phyloP scores from a whole-genome alignment of 208 protist species.

The Phytomonas francai region DNA sequence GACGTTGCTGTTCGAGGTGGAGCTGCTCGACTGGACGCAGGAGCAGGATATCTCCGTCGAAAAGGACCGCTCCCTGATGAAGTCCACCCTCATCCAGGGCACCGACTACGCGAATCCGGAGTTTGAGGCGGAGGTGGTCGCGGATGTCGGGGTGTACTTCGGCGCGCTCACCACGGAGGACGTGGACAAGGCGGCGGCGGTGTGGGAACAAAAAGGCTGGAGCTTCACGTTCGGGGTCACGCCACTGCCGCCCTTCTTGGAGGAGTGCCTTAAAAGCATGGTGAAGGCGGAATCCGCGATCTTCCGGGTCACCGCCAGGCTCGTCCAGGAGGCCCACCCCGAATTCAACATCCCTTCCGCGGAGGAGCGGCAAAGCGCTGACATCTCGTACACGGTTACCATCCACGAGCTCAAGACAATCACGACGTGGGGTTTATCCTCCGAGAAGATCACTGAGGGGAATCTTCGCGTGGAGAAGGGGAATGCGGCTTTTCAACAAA shows the following conservation, averaged over 20 bases:
- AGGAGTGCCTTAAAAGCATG: conserved; percentile 71
- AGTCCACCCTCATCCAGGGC: conserved; percentile 55
- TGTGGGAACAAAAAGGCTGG: conserved; percentile 46
- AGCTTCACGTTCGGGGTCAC: conserved; percentile 49
- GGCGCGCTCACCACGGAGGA: conserved; percentile 33
- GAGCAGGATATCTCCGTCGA: conserved; percentile 62
- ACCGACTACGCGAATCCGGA: conserved; percentile 70
- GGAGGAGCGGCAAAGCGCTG: conserved; percentile 12
- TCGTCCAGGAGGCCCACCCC: conserved; percentile 30
- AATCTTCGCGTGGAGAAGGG: conserved; percentile 65
- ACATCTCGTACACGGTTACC: conserved; percentile 64
- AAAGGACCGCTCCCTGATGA: conserved; percentile 81
- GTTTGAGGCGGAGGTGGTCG: conserved; percentile 61
- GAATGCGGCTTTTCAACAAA: conserved; percentile 72
- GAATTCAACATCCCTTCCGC: conserved; percentile 47
- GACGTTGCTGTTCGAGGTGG: conserved; percentile 89
- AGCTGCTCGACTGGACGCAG: conserved; percentile 76
- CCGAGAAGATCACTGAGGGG: conserved; percentile 58
- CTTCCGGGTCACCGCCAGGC: conserved; percentile 42
- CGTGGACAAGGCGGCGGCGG: conserved; percentile 25
- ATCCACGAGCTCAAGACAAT: conserved; percentile 47
- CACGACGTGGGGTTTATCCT: conserved; percentile 60
- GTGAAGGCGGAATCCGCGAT: conserved; percentile 56
- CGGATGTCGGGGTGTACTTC: conserved; percentile 57
- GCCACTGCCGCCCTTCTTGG: conserved; percentile 52